Percentiles rank a stretch among this genome's conserved stretches.
phyloP scores from a whole-genome alignment of 169 alveolate species.

The Miamiensis avidus region DNA sequence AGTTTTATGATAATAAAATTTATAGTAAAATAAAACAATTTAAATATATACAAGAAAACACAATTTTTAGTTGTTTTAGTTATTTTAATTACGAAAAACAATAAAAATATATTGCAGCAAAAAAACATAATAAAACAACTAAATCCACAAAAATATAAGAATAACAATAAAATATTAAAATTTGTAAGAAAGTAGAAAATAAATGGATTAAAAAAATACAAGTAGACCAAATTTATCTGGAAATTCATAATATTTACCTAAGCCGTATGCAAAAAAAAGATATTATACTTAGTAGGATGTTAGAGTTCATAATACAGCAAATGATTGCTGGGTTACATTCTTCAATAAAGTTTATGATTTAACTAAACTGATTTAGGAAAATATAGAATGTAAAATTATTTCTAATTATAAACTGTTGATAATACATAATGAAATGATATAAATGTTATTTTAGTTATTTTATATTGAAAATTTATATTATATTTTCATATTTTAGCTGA shows the following conservation, averaged over 20 bases:
- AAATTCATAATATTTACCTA: slow-evolving; percentile 37
- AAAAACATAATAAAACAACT: not conserved
- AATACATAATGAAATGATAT: not conserved
- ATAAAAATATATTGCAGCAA: too few species aligned
- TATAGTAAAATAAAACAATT: too few species aligned
- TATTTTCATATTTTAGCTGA: slow-evolving; percentile 5
- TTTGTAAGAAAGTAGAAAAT: not conserved
- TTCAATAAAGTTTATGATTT: slow-evolving; percentile 84
- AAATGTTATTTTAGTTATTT: not conserved
- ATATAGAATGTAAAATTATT: slow-evolving; percentile 47
- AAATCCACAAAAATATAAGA: not conserved
- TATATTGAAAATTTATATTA: not conserved
- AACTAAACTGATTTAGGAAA: slow-evolving; percentile 74
- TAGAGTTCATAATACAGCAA: slow-evolving; percentile 81
- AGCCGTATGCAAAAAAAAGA: slow-evolving; percentile 67
- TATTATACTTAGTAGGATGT: slow-evolving; percentile 86
- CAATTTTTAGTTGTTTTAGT: too few species aligned
- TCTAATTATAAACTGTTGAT: not conserved
- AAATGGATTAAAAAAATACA: not conserved
- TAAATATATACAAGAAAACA: not conserved
- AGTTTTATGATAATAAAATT: too few species aligned
- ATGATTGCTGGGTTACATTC: slow-evolving; percentile 89
- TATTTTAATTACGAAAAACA: too few species aligned
- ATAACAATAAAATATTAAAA: too few species aligned
- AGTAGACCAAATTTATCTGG: not conserved